These are phyloP conservation scores for Atkinsonella hypoxylon DNA, from an alignment of 2,329 filamentous ascomycete species.

Conservation along the genomic window DNA sequence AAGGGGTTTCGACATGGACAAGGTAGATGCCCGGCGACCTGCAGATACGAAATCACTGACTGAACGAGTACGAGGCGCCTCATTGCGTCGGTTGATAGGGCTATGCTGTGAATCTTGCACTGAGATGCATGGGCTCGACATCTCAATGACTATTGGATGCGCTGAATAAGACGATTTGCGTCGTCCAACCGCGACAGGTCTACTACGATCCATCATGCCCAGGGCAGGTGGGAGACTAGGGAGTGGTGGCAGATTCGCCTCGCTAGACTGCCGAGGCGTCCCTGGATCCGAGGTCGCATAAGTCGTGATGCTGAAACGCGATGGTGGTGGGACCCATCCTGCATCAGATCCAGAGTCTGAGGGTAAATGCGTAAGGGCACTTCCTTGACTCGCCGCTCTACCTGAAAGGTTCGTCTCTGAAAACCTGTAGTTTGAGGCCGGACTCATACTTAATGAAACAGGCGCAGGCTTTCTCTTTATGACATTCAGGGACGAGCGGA, in stretches of 20 bases:
- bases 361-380: constrained; percentile 8
- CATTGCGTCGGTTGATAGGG: background rate
- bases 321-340: constrained; percentile 39
- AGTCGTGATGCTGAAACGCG: constrained; percentile 53
- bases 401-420: constrained; percentile 9
- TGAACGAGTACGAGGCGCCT: constrained; percentile 2
- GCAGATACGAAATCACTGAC: constrained; percentile 4
- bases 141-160: constrained; percentile 19
- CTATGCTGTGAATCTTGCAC: background rate
- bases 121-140: constrained; percentile 10
- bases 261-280: constrained; percentile 14
- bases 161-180: constrained; percentile 10
- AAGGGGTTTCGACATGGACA: constrained; percentile 43
- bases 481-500: constrained; percentile 21
- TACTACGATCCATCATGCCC: constrained; percentile 21
- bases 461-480: constrained; percentile 35
- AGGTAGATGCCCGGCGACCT: constrained; percentile 17
- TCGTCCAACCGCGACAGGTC: constrained; percentile 17
- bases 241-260: constrained; percentile 15
- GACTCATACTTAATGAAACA: constrained; percentile 8
- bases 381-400: constrained; percentile 10
- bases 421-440: background rate
- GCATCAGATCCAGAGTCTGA: constrained; percentile 13
- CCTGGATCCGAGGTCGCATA: constrained; percentile 37
- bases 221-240: constrained; percentile 13